Conservation (phyloP, 164 flowering plant species). For the Stephania cephalantha region DNA sequence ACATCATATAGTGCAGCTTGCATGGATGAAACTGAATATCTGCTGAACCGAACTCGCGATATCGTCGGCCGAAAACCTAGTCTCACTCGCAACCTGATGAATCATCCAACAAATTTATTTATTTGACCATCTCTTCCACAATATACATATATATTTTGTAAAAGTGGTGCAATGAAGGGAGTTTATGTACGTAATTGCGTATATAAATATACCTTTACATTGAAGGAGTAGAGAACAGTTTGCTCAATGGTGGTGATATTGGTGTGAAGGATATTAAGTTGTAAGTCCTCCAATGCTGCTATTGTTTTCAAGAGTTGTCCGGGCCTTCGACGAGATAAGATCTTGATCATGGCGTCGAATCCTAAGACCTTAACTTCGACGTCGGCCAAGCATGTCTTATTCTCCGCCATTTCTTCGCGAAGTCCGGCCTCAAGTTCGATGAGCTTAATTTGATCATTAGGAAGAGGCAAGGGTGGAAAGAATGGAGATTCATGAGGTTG, state of each 20-base stretch:
- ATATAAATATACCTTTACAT: constrained; percentile 59
- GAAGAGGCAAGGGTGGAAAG: constrained; percentile 33
- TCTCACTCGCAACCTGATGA: constrained; percentile 57
- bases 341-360: constrained; percentile 83
- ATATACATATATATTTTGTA: no score
- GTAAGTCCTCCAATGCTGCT: constrained; percentile 81
- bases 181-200: no score
- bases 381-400: constrained; percentile 76
- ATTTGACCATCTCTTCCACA: not conserved
- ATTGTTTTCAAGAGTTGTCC: constrained; percentile 81
- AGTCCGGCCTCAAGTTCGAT: constrained; percentile 37
- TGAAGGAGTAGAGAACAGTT: constrained; percentile 93
- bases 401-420: constrained; percentile 73
- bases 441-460: constrained; percentile 35
- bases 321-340: constrained; percentile 72
- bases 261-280: constrained; percentile 77
- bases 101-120: not conserved
- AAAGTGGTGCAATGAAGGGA: not conserved
- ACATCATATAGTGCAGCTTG: constrained; percentile 32
- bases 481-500: constrained; percentile 38
- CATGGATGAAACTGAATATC: constrained; percentile 81
- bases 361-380: constrained; percentile 84
- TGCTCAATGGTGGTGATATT: constrained; percentile 95
- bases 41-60: constrained; percentile 87
- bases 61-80: constrained; percentile 73